Evolutionary conservation across 805 yeast genomes (phyloP).

Genomic region (Kodamaea kakaduensis): DNA sequence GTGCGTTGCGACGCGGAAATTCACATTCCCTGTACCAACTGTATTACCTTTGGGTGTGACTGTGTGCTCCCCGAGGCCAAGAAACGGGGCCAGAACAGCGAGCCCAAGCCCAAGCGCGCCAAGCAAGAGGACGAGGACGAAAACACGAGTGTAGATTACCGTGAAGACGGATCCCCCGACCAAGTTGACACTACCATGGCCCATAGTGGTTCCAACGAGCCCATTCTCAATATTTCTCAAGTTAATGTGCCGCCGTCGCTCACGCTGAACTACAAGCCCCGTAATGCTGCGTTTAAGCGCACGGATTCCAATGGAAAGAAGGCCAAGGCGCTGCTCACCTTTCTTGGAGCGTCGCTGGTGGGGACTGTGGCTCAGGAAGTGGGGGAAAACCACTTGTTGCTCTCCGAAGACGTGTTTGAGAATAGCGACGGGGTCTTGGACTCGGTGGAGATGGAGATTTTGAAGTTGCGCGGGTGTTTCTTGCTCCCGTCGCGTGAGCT

Average conservation of each 20-base stretch:
- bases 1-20: conserved; percentile 75
- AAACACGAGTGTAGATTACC: neutral
- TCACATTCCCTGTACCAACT: conserved; percentile 54
- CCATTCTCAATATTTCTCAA: conserved; percentile 40
- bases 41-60: conserved; percentile 67
- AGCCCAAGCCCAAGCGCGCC: conserved; percentile 16
- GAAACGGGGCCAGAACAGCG: conserved; percentile 32
- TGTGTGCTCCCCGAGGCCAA: conserved; percentile 64
- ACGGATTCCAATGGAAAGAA: conserved; percentile 13
- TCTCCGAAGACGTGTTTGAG: conserved; percentile 40
- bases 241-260: conserved; percentile 42
- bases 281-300: conserved; percentile 29
- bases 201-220: conserved; percentile 24
- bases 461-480: conserved; percentile 67
- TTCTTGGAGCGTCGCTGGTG: conserved; percentile 52
- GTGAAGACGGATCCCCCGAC: conserved; percentile 3
- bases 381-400: conserved; percentile 46
- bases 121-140: conserved; percentile 5
- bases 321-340: conserved; percentile 36
- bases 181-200: neutral
- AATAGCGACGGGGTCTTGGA: conserved; percentile 36
- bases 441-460: conserved; percentile 60
- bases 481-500: conserved; percentile 57
- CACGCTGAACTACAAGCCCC: conserved; percentile 37
- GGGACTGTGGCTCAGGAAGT: conserved; percentile 44